A percentile compares a stretch with the other conserved stretches of the same genome.
Evolutionary conservation across 495 filamentous ascomycete genomes (phyloP).

Genomic region (Aspergillus incahuasiensis): DNA sequence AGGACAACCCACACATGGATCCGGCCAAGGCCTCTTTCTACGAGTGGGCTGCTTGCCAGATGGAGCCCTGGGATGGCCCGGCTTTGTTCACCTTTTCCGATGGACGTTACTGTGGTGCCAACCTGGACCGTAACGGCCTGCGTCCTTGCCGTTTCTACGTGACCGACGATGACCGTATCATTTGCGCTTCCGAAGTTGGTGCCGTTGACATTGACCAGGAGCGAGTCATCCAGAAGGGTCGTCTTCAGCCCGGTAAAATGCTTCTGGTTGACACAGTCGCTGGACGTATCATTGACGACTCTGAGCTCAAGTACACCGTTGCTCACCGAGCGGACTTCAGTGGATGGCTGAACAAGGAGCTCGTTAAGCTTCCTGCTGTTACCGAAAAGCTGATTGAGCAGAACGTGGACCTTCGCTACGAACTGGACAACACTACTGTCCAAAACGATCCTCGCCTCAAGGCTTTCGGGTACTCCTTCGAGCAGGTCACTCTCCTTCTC

Average conservation of each 20-base stretch:
- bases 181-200: slow-evolving; percentile 97
- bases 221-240: slow-evolving; percentile 87
- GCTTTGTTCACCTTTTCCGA: slow-evolving; percentile 98
- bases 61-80: slow-evolving; percentile 99
- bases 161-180: slow-evolving; percentile 95
- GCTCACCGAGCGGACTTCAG: slow-evolving; percentile 81
- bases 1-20: slow-evolving; percentile 89
- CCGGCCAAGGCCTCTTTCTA: slow-evolving; percentile 97
- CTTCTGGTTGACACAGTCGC: slow-evolving; percentile 93
- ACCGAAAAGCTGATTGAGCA: slow-evolving; percentile 52
- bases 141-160: slow-evolving; percentile 98
- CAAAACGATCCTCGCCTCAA: slow-evolving; percentile 82
- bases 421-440: slow-evolving; percentile 66
- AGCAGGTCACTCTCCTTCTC: slow-evolving; percentile 91
- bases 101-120: slow-evolving; percentile 95
- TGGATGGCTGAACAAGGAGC: slow-evolving; percentile 81
- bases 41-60: slow-evolving; percentile 98
- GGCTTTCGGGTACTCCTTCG: slow-evolving; percentile 93
- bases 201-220: slow-evolving; percentile 91
- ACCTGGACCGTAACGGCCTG: slow-evolving; percentile 96
- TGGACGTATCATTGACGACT: slow-evolving; percentile 93
- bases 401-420: slow-evolving; percentile 58
- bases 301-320: slow-evolving; percentile 88
- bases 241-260: slow-evolving; percentile 95
- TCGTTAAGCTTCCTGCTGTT: slow-evolving; percentile 78